Percentiles rank a stretch among this genome's conserved stretches.
These are phyloP conservation scores for Wickerhamomyces pijperi DNA, from an alignment of 805 yeast genomes.

Conservation along the genomic window DNA sequence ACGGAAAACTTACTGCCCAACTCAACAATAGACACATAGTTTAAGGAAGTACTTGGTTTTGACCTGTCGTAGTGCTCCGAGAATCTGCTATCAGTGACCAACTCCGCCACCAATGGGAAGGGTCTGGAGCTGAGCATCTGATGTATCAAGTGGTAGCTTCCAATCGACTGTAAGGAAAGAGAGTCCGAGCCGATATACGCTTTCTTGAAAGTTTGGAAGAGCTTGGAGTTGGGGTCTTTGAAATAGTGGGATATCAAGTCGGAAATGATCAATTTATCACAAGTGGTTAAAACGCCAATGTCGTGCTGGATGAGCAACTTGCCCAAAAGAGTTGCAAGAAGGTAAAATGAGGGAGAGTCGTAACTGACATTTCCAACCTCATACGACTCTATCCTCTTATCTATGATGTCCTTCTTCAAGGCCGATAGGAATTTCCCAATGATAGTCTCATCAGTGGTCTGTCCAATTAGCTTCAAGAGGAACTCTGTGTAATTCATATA, in stretches of 20 bases:
- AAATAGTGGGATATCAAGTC: background rate
- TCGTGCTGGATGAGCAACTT: background rate
- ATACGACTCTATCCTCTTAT: background rate
- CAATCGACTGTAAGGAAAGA: background rate
- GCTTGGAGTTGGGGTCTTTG: background rate
- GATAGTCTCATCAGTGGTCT: background rate
- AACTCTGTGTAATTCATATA: background rate
- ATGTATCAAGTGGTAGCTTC: background rate
- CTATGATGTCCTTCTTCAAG: background rate
- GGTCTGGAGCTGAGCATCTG: background rate
- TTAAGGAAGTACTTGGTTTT: background rate
- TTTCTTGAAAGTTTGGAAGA: background rate
- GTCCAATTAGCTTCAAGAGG: background rate
- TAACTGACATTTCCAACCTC: background rate
- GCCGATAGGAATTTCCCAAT: background rate
- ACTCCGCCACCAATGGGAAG: background rate
- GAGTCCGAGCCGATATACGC: background rate
- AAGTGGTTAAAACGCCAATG: background rate
- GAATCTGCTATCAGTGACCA: background rate
- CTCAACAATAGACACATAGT: background rate
- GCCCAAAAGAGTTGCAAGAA: background rate
- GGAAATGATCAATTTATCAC: background rate
- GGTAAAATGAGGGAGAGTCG: background rate
- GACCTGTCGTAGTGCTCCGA: background rate
- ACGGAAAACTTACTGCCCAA: background rate